Conservation (phyloP, 441 rosid genomes). For the Arabidopsis hybrid region DNA sequence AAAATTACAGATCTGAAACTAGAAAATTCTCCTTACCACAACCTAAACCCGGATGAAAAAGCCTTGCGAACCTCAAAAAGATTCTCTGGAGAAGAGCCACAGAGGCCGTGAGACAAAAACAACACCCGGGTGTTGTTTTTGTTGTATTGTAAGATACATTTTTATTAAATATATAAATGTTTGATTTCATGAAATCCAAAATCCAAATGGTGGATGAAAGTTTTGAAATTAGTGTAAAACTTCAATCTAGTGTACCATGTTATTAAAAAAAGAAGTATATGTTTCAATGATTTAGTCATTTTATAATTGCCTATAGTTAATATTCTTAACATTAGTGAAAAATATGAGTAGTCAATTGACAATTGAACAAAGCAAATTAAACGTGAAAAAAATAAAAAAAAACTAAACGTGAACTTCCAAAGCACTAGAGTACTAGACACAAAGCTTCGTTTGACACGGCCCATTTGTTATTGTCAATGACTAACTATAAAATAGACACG, state of each 20-base stretch:
- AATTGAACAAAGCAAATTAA: constrained; percentile 1
- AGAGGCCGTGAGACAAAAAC: too few species aligned
- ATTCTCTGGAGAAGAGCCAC: too few species aligned
- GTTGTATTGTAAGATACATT: neutral
- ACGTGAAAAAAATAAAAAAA: too few species aligned
- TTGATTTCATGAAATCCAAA: too few species aligned
- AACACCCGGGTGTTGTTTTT: too few species aligned
- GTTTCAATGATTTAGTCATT: neutral
- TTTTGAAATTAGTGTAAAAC: neutral
- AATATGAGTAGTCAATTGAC: neutral
- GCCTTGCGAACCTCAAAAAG: too few species aligned
- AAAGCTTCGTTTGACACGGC: neutral
- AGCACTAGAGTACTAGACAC: neutral
- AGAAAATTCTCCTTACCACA: too few species aligned
- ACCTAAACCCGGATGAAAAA: too few species aligned
- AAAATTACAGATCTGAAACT: too few species aligned
- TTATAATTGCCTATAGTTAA: neutral
- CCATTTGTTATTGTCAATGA: constrained; percentile 29
- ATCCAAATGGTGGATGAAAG: neutral
- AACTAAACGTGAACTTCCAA: neutral
- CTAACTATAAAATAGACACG: constrained; percentile 9
- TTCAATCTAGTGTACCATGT: neutral
- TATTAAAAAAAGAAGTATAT: neutral
- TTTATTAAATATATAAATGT: neutral
- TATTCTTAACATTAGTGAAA: neutral